Percentiles rank a stretch among this genome's conserved stretches.
phyloP scores from a whole-genome alignment of 1,284 basidiomycete species.

The Phylloporus sp. region DNA sequence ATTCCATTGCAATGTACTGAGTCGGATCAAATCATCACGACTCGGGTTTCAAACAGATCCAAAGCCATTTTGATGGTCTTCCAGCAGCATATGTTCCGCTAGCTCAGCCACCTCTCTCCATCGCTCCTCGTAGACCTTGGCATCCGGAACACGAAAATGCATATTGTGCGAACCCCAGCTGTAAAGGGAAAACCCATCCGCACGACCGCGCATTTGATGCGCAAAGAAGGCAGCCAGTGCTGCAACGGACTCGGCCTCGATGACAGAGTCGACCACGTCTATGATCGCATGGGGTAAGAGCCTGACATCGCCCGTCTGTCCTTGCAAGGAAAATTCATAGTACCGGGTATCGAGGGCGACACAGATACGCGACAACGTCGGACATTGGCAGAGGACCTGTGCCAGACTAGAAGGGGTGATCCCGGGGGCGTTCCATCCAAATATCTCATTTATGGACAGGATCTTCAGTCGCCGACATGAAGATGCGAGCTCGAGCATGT shows the following conservation, averaged over 20 bases:
- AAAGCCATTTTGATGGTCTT: too few relatives aligned
- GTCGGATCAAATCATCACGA: too few relatives aligned
- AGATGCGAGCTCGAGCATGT: conserved; percentile 3
- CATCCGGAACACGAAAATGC: too few relatives aligned
- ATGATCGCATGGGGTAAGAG: not conserved
- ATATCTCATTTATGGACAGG: not conserved
- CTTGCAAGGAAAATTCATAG: not conserved
- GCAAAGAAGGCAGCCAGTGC: conserved; percentile 4
- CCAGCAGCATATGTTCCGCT: too few relatives aligned
- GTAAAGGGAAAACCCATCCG: too few relatives aligned
- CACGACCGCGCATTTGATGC: too few relatives aligned
- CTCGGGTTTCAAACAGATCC: too few relatives aligned
- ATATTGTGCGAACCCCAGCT: too few relatives aligned
- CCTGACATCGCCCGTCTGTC: not conserved
- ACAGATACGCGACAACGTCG: not conserved
- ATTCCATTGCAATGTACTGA: too few relatives aligned
- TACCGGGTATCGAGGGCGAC: conserved; percentile 1
- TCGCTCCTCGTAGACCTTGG: too few relatives aligned
- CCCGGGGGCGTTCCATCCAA: not conserved
- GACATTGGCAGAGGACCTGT: not conserved
- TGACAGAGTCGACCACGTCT: conserved; percentile 1
- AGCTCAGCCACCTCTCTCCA: too few relatives aligned
- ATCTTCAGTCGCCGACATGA: not conserved
- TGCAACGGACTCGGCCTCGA: conserved; percentile 2
- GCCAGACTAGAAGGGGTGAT: not conserved